Evolutionary conservation across 495 filamentous ascomycete genomes (phyloP).

Genomic region (Lasiosphaeria miniovina): DNA sequence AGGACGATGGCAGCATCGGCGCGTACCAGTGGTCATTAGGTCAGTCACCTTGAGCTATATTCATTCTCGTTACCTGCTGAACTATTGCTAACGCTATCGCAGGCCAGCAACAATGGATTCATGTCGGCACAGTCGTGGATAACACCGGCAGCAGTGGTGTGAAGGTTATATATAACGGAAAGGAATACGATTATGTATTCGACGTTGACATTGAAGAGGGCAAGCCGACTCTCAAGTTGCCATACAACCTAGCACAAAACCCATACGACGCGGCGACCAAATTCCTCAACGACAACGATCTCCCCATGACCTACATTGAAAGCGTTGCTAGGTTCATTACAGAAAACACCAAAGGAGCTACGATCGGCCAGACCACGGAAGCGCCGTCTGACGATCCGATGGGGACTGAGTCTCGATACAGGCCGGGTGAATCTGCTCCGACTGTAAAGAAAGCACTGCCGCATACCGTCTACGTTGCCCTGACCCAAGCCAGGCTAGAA

Average conservation of each 20-base stretch:
- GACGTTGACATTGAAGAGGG: conserved; percentile 98
- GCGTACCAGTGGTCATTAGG: conserved; percentile 75
- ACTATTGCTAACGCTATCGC: conserved; percentile 14
- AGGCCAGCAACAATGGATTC: conserved; percentile 65
- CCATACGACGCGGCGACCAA: conserved; percentile 89
- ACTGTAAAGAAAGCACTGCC: conserved; percentile 65
- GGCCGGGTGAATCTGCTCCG: conserved; percentile 60
- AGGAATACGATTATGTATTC: conserved; percentile 97
- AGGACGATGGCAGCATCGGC: conserved; percentile 72
- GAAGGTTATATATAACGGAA: conserved; percentile 69
- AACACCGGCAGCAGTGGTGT: conserved; percentile 75
- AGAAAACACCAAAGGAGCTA: conserved; percentile 81
- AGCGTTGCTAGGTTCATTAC: conserved; percentile 93
- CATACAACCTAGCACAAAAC: conserved; percentile 89
- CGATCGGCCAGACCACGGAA: conserved; percentile 56
- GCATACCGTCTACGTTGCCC: conserved; percentile 80
- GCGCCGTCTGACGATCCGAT: conserved; percentile 62
- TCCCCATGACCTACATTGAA: conserved; percentile 86
- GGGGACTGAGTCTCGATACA: conserved; percentile 74
- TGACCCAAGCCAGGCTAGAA: conserved; percentile 44
- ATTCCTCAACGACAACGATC: conserved; percentile 87
- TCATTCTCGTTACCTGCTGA: not conserved
- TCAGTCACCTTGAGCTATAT: conserved; percentile 20
- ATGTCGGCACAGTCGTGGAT: conserved; percentile 90
- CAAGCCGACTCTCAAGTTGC: conserved; percentile 87